phyloP scores from a whole-genome alignment of 2,329 filamentous ascomycete genomes.

The Trichophyton verrucosum region DNA sequence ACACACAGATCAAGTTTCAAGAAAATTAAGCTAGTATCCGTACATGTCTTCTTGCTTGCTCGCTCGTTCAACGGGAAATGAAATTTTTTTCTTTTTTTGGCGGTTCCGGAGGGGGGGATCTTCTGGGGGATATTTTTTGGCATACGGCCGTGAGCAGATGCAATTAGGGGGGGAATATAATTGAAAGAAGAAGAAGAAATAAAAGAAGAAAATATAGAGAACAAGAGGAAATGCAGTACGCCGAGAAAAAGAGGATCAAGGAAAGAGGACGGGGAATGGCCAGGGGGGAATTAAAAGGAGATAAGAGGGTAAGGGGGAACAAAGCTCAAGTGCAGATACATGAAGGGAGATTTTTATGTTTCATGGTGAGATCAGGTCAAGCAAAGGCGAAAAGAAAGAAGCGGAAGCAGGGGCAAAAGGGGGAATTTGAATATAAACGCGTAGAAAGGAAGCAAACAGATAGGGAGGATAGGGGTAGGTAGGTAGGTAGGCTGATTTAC shows the following conservation, averaged over 20 bases:
- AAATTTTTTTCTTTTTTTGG: not conserved
- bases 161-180: not conserved
- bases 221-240: not conserved
- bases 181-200: no score
- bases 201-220: not conserved
- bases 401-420: no score
- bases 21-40: slow-evolving; percentile 3
- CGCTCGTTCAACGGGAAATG: not conserved
- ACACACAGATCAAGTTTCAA: not conserved
- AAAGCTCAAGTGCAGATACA: not conserved
- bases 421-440: not conserved
- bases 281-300: not conserved
- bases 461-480: not conserved
- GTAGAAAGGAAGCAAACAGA: not conserved
- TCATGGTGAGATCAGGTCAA: not conserved
- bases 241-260: not conserved
- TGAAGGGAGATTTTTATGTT: not conserved
- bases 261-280: not conserved
- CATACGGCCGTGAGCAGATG: not conserved
- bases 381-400: no score
- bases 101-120: not conserved
- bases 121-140: no score
- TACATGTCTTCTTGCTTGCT: not conserved
- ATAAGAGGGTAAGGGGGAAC: not conserved
- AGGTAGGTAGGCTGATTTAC: not conserved